phyloP scores from a whole-genome alignment of 2,329 filamentous ascomycete genomes.

The Nigrospora osmanthi region DNA sequence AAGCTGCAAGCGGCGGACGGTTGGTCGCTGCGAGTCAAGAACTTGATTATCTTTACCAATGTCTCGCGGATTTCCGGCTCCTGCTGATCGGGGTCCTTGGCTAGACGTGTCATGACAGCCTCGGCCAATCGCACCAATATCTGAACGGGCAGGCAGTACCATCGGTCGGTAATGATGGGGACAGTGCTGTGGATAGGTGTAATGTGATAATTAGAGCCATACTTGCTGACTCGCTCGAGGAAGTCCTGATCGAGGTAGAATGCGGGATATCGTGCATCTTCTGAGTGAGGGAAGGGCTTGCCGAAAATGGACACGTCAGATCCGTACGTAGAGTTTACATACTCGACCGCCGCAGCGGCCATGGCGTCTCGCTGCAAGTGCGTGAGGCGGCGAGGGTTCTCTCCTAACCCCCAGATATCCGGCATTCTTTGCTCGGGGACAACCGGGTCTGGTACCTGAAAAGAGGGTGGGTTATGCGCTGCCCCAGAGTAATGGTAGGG shows the following conservation, averaged over 20 bases:
- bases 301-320: conserved; percentile 8
- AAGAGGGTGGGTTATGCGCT: too few relatives aligned
- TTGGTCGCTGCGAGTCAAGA: conserved; percentile 17
- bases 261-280: conserved; percentile 11
- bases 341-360: conserved; percentile 2
- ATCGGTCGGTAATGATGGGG: conserved; percentile 4
- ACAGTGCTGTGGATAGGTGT: conserved; percentile 7
- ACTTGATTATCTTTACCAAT: conserved; percentile 9
- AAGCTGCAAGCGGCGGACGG: conserved; percentile 20
- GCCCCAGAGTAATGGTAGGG: too few relatives aligned
- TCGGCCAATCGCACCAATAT: conserved; percentile 2
- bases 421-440: too few relatives aligned
- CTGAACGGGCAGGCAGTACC: conserved; percentile 1
- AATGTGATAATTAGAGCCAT: conserved; percentile 3
- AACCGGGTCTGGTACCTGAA: too few relatives aligned
- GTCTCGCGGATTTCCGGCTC: conserved; percentile 1
- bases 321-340: conserved; percentile 10
- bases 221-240: conserved; percentile 7
- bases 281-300: conserved; percentile 8
- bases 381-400: too few relatives aligned
- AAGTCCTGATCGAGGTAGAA: conserved; percentile 10
- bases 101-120: conserved; percentile 6
- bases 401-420: too few relatives aligned
- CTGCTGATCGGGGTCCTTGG: neutral
- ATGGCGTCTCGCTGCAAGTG: conserved; percentile 4